Base-by-base conservation (phyloP, 345 rosid species). In the Eucalyptus erythrocorys region DNA sequence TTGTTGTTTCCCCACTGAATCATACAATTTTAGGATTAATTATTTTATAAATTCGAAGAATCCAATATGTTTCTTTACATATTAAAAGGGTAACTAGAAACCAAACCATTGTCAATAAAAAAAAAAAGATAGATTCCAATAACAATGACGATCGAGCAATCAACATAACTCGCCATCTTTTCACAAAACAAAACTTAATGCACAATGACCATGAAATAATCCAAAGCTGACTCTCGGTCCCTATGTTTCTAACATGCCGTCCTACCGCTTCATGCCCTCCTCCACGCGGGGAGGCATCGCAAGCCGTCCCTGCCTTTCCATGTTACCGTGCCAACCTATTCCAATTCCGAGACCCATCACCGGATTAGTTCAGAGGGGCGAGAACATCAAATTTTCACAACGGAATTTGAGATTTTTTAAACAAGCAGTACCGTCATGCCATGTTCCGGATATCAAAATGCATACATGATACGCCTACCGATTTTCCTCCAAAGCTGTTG, bases 251-350 rank as follows among this genome's bases (percentile, higher is more conserved):
- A n/a, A 50, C 32, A 50, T 32, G 61, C n/a, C 50, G 71, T 24
- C 27, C 84, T 89, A 90, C 79, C 95, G 92, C 9, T 48, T 81
- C 95, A 94, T 95, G 50, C 90, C 91, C 47, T 85, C 88, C 87
- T 94, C 94, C 61, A 91, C 40, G 43, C 87, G 9, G 9, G 97
- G 96, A 88, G 92, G 93, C 66, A 81, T 61, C 57, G 91, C 89
- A 6, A 85, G 14, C 86, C 95, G 89, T 64, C 90, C 91, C 51
- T 91, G 94, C 92, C 94, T 90, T 81, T 93, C 95, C 94, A 95
- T 86, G 88, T 95, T 96, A 53, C 95, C 99, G 79, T 96, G 95
- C 99, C 98, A 95, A 42, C 99, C 96, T 93, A 57, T 27, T 13
- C 34, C 21, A 80, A 37, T 34, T 45, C 51, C 51, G 13, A 66